Base-by-base conservation (phyloP, 441 rosid species). In the Daphne laureola region DNA sequence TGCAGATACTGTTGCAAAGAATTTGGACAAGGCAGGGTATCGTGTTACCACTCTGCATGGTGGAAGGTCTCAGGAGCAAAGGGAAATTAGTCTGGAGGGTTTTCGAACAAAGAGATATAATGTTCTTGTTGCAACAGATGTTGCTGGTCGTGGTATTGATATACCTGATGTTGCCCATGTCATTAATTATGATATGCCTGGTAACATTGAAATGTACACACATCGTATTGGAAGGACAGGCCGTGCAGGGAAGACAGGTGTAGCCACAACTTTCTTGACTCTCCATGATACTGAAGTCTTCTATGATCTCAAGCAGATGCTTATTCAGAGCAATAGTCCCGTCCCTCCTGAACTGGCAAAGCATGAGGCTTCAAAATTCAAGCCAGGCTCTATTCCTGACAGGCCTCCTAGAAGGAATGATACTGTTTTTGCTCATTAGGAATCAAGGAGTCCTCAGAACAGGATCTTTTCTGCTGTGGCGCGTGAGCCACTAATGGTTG, bases 201-300 rank as follows among this genome's bases (percentile, higher is more conserved):
- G 82, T 48, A 82, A 73, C 51, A 86, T 89, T 46, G 96, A 89
- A 70, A 79, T 71, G 90, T 89, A 92, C 62, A 89, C 96, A 1
- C 98, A 89, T 71, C 94, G 96, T 58, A 89, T 89, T 52, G 96
- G 97, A 50, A 80, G 97, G 75, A 92, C 96, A 7, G 97, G 96
- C 14, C 94, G 96, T 72, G 98, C 97, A 43, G 96, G 94, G 55
- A 92, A 92, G 72, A 89, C 92, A 4, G 97, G 97, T 69, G 72
- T 86, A 55, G 96, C 98, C 16, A 84, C 94, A 11, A 82, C 90
- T 36, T 85, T 85, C 71, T 68, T 85, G 68, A 85, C 94, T 62
- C 57, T 80, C 5, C 76, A 73, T 0, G 94, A 85, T 63, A 41
- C 71, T 8, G 85, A 82, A 49, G 90, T 85, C 45, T 82, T 80